A percentile compares a stretch with the other conserved stretches of the same genome.
phyloP scores from a whole-genome alignment of 352 stramenopile species.

The Aphanomyces stellatus region DNA sequence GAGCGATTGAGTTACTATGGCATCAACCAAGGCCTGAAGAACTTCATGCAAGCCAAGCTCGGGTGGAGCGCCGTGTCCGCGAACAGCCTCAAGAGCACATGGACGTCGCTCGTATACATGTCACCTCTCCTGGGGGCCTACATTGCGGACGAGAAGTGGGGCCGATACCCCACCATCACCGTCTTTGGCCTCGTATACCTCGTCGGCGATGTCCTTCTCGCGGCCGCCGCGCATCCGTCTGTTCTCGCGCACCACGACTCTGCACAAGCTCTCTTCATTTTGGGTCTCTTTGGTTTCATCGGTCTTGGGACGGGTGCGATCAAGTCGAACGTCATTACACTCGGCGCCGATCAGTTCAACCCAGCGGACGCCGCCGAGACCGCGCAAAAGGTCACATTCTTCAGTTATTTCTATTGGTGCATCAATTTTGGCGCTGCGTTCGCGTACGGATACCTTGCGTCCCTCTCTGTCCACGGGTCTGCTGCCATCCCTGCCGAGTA shows the following conservation, averaged over 20 bases:
- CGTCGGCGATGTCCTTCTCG: slow-evolving; percentile 54
- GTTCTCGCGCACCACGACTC: slow-evolving; percentile 31
- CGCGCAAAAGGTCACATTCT: slow-evolving; percentile 78
- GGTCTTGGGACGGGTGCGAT: slow-evolving; percentile 74
- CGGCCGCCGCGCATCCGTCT: slow-evolving; percentile 48
- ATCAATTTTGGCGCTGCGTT: slow-evolving; percentile 89
- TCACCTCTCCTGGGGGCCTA: slow-evolving; percentile 76
- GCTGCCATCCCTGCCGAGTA: slow-evolving; percentile 64
- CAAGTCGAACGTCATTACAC: slow-evolving; percentile 82
- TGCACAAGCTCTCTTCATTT: slow-evolving; percentile 58
- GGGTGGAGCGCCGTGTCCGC: slow-evolving; percentile 68
- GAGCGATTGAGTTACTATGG: slow-evolving; percentile 82
- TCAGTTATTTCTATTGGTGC: slow-evolving; percentile 89
- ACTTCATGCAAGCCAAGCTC: slow-evolving; percentile 65
- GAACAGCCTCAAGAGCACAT: slow-evolving; percentile 84
- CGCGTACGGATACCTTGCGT: slow-evolving; percentile 84
- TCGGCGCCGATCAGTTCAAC: slow-evolving; percentile 83
- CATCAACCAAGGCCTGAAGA: slow-evolving; percentile 83
- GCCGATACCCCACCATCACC: slow-evolving; percentile 72
- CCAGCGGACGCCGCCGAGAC: slow-evolving; percentile 73
- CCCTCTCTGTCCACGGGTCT: slow-evolving; percentile 81
- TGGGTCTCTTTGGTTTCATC: slow-evolving; percentile 66
- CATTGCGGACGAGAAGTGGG: slow-evolving; percentile 81
- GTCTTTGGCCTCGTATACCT: slow-evolving; percentile 80
- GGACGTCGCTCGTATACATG: slow-evolving; percentile 82